phyloP scores from a whole-genome alignment of 495 filamentous ascomycete species.

The Tuber aestivum region DNA sequence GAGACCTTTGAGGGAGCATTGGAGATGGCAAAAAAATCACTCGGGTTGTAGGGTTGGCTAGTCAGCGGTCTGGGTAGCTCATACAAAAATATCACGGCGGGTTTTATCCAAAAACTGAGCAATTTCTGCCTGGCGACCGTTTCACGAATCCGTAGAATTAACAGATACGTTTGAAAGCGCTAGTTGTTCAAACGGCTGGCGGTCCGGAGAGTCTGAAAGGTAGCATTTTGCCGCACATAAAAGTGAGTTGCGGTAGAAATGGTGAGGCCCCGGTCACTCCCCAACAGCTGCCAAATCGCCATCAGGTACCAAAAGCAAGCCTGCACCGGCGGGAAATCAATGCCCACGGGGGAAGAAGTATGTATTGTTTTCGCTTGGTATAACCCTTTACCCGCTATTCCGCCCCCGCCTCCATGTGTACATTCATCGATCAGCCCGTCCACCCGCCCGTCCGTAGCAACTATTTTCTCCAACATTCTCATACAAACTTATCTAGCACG shows the following conservation, averaged over 20 bases:
- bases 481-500: constrained; percentile 26
- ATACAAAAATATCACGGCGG: not conserved
- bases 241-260: not conserved
- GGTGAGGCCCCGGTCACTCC: too few species aligned
- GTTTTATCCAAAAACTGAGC: not conserved
- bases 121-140: not conserved
- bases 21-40: constrained; percentile 74
- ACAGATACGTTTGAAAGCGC: not conserved
- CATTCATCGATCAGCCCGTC: not conserved
- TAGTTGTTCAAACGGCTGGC: not conserved
- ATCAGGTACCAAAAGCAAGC: not conserved
- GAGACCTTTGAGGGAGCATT: constrained; percentile 82
- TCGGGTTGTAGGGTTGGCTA: constrained; percentile 47
- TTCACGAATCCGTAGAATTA: not conserved
- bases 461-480: not conserved
- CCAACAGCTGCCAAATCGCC: not conserved
- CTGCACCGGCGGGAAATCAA: not conserved
- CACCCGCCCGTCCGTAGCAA: not conserved
- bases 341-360: not conserved
- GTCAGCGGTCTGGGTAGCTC: not conserved
- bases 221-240: not conserved
- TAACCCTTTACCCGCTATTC: constrained; percentile 2
- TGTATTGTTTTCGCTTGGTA: constrained; percentile 14
- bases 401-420: not conserved
- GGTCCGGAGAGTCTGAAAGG: not conserved